Evolutionary conservation across 164 flowering plant species (phyloP).

Genomic region (Saururus chinensis): DNA sequence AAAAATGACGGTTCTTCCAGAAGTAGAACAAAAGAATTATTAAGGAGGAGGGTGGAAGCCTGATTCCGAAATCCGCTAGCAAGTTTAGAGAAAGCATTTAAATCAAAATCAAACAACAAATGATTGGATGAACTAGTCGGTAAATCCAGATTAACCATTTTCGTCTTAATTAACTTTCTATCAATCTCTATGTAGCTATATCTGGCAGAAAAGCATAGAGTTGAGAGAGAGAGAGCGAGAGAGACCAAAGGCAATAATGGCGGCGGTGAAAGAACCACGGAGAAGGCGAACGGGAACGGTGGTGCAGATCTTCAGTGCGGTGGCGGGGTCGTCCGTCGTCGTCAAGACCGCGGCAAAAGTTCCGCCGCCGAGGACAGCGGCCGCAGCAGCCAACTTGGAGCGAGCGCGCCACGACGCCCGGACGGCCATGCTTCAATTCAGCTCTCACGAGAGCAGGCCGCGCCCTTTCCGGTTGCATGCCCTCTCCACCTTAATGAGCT

Average conservation of each 20-base stretch:
- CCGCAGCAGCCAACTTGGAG: slow-evolving; percentile 31
- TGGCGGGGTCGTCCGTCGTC: slow-evolving; percentile 60
- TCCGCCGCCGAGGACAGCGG: slow-evolving; percentile 47
- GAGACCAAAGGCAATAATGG: slow-evolving; percentile 62
- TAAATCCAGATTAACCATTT: background rate
- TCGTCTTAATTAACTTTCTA: background rate
- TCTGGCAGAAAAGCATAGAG: background rate
- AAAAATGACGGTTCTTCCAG: background rate
- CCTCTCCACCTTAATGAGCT: too few species aligned
- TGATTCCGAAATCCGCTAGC: background rate
- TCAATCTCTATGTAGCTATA: background rate
- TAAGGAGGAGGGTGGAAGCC: background rate
- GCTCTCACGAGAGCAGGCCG: too few species aligned
- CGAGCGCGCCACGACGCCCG: slow-evolving; percentile 50
- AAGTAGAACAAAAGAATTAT: too few species aligned
- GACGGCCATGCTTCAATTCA: slow-evolving; percentile 13
- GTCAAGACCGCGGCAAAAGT: slow-evolving; percentile 44
- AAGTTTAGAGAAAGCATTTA: background rate
- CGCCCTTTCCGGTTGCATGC: too few species aligned
- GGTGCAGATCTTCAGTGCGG: slow-evolving; percentile 57
- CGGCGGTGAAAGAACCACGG: slow-evolving; percentile 67
- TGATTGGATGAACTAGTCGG: too few species aligned
- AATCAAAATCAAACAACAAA: too few species aligned
- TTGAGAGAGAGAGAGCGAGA: background rate
- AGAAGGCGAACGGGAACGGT: slow-evolving; percentile 68